Base-by-base conservation (phyloP, 2,329 filamentous ascomycete genomes). In the Clonostachys sp. region DNA sequence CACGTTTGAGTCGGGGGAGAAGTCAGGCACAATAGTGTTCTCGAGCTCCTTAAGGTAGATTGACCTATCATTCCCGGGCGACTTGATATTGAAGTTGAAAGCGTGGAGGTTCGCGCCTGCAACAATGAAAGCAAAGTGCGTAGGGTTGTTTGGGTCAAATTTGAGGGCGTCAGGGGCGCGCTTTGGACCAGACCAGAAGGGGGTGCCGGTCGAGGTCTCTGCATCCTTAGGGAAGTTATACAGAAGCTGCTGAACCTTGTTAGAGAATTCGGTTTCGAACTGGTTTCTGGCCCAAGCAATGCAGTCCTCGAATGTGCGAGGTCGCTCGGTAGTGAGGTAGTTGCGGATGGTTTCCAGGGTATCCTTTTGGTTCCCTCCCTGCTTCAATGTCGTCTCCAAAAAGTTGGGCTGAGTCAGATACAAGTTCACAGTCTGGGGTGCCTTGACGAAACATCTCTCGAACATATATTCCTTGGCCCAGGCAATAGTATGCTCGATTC, bases 161-260 rank as follows among this genome's bases (percentile, higher is more conserved):
- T 89, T 91, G 62, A 97, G 77, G 53, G 92, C 80, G 53, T 95
- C 90, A 6, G 94, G 94, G 12, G 94, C 94, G 61, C 94, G 90
- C 81, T 99, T 99, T 44, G 94, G 94, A 12, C 94, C 92, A 33
- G 94, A 97, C 94, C 94, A 99, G 79, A 99, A 99, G 2, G 83
- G 87, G 53, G 91, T 88, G 34, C 94, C 94, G 36, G 81, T 87
- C 3, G 91, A 95, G 2, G 94, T 96, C 47, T 80, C 83, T 0
- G 91, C 87, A 63, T 97, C 92, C 70, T 95, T 95, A 51, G 94
- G 94, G 74, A 99, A 99, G 73, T 96, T 97, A 77, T 88, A 95
- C 34, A 99, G 75, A 45, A 99, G 76, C 67, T 99, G 94, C 63
- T 94, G 89, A 51, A 99, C 96, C 45, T 90, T 89, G 64, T 99